Evolutionary conservation across 495 filamentous ascomycete species (phyloP), one percentile per base, ranked within the genome.

Genomic region (Neurospora sp.): DNA sequence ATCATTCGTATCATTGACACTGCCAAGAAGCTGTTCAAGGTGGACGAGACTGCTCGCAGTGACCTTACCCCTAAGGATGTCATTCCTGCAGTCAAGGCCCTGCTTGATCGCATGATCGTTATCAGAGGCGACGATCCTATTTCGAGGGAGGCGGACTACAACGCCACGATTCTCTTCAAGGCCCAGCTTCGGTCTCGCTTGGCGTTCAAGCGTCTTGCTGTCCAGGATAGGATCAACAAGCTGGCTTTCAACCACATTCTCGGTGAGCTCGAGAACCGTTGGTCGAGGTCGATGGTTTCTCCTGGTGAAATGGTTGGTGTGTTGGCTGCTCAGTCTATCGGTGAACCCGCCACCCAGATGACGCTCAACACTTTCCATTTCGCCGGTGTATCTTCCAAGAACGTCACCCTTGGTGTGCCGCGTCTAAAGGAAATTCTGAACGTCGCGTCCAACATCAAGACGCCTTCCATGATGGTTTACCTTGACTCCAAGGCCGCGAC

Each of bases 361-460:
- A 99, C 96, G 0, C 83, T 99, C 69, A 99, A 99, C 83, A 99
- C 96, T 38, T 99, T 99, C 90, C 96, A 99, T 88, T 98, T 99
- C 83, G 94, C 96, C 82, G 96, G 96, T 96, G 94, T 99, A 59
- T 96, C 96, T 2, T 97, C 96, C 31, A 99, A 99, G 90, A 99
- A 98, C 87, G 94, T 98, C 70, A 99, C 96, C 31, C 92, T 98
- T 71, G 96, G 96, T 92, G 96, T 99, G 35, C 96, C 96, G 69
- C 94, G 96, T 89, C 87, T 99, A 23, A 99, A 99, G 89, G 96
- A 99, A 84, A 98, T 99, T 89, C 85, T 99, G 44, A 98, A 99
- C 80, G 92, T 98, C 54, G 95, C 96, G 3, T 92, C 90, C 73
- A 96, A 98, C 79, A 97, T 99, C 86, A 99, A 99, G 87, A 99